Evolutionary conservation across 2,329 filamentous ascomycete genomes (phyloP), one percentile per base, ranked within the genome.

Genomic region (Calonectria montana): DNA sequence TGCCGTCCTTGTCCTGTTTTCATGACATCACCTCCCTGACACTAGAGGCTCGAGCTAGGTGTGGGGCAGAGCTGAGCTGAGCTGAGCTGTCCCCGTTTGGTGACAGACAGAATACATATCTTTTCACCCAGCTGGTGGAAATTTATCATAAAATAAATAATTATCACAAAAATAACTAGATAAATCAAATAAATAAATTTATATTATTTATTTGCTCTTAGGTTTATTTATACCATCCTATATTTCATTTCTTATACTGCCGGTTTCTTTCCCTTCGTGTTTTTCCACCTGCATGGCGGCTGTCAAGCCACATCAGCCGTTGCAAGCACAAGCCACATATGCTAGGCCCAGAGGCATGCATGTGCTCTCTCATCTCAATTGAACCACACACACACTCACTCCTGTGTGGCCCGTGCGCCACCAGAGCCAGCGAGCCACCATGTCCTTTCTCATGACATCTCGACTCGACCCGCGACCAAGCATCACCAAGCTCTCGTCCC

Each of bases 11-110:
- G 39, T 55, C 63, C 50, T 71, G 43, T 35, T 16, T 65, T 74
- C 73, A 80, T 80, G 78, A 80, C 78, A 80, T 80, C 78, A 80
- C 78, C 63, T 29, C 66, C 55, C 50, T 43, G 63, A 37, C 62
- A 15, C 39, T 23, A 3, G 7, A 74, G 72, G 62, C 70, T 59
- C 70, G 61, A 59, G 5, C 9, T 31, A 13, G 18, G 21, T 41
- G 35, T 47, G 69, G 68, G 57, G 69, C 39, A 23, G 13, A 41
- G 62, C 50, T 23, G 8, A 41, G 62, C 50, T 23, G 8, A 23
- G 39, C 39, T 41, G 15, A 31, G 29, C 29, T 31, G 9, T 31
- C 5, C 9, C 29, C 9, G 29, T 31, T 10, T 16, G 4, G 6
- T 16, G 37, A 35, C 7, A 7, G 31, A 35, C 31, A 12, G 12